phyloP scores from a whole-genome alignment of 2,329 filamentous ascomycete species.

The Monilinia aucupariae region DNA sequence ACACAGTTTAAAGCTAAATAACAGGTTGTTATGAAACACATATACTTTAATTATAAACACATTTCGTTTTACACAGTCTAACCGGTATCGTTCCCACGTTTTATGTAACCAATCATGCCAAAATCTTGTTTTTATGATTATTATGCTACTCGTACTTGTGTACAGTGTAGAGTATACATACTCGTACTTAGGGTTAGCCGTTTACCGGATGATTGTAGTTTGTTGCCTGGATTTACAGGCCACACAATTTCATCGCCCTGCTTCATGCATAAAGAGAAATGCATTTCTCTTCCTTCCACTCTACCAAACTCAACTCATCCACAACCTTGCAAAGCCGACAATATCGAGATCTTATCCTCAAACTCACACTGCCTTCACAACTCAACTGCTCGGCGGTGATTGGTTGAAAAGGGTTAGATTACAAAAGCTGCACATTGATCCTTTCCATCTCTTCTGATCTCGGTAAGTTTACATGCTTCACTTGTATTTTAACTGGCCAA shows the following conservation, averaged over 20 bases:
- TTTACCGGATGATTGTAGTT: background rate
- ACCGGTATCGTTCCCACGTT: too few species aligned
- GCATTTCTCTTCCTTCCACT: background rate
- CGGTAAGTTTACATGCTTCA: slow-evolving; percentile 6
- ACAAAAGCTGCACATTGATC: background rate
- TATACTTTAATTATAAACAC: too few species aligned
- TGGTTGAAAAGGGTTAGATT: background rate
- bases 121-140: too few species aligned
- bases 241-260: background rate
- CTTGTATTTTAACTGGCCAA: background rate
- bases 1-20: too few species aligned
- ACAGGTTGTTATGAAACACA: too few species aligned
- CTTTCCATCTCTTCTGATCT: background rate
- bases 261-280: background rate
- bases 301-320: background rate
- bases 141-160: too few species aligned
- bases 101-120: too few species aligned
- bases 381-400: background rate
- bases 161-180: too few species aligned
- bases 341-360: background rate
- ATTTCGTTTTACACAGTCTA: too few species aligned
- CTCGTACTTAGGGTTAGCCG: too few species aligned
- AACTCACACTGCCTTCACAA: background rate
- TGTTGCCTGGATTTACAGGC: background rate
- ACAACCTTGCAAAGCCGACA: background rate